A percentile compares a stretch with the other conserved stretches of the same genome.
phyloP scores from a whole-genome alignment of 1,284 basidiomycete species.

The Sanghuangporus baumii region DNA sequence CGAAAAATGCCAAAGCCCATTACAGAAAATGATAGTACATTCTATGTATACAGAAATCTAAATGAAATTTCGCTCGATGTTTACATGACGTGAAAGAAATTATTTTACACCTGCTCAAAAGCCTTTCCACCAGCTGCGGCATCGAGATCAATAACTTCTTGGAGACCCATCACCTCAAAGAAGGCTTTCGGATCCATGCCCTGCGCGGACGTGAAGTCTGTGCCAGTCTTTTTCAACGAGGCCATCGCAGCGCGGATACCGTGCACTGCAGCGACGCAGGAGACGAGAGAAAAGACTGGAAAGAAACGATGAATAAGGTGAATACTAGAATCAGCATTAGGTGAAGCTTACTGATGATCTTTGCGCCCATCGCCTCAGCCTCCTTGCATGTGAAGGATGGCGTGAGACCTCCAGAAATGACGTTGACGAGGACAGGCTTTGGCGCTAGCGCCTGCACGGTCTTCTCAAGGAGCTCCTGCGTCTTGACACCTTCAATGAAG shows the following conservation, averaged over 20 bases:
- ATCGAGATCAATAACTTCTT: conserved; percentile 53
- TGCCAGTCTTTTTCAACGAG: conserved; percentile 69
- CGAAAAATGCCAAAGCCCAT: background rate
- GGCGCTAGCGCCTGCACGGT: conserved; percentile 65
- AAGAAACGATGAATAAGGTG: background rate
- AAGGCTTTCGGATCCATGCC: conserved; percentile 75
- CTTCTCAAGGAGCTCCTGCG: conserved; percentile 54
- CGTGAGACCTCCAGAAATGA: conserved; percentile 71
- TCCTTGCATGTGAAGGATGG: conserved; percentile 66
- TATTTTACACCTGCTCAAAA: conserved; percentile 40
- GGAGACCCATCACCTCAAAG: conserved; percentile 68
- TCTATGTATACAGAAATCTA: background rate
- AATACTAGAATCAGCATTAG: background rate
- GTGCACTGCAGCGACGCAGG: conserved; percentile 68
- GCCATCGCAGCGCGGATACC: conserved; percentile 68
- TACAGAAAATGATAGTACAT: background rate
- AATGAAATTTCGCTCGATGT: background rate
- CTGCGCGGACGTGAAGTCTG: conserved; percentile 59
- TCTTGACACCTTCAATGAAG: conserved; percentile 80
- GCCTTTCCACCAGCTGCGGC: conserved; percentile 54
- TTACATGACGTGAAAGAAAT: background rate
- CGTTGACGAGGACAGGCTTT: conserved; percentile 71
- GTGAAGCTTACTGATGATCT: conserved; percentile 59
- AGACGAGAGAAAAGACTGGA: conserved; percentile 62
- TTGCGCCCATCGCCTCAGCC: conserved; percentile 64